A percentile compares a stretch with the other conserved stretches of the same genome.
Evolutionary conservation across 2,329 filamentous ascomycete genomes (phyloP).

Genomic region (Fusarium anguioides): DNA sequence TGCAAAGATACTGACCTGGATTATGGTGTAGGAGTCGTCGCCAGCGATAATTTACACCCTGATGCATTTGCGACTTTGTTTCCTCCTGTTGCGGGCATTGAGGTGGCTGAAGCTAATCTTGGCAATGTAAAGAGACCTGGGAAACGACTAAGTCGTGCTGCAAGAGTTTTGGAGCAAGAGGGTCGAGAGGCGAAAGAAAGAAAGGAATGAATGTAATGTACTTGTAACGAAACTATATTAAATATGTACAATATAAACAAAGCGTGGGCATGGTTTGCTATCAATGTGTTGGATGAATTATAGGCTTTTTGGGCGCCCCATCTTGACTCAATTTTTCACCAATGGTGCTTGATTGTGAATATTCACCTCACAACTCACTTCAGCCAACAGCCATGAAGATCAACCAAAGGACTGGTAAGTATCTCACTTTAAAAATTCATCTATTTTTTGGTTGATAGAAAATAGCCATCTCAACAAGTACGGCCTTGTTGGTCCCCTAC

Average conservation of each 20-base stretch:
- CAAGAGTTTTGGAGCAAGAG: constrained; percentile 46
- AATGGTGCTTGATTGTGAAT: constrained; percentile 9
- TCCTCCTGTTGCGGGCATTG: constrained; percentile 55
- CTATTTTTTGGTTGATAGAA: neutral
- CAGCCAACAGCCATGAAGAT: constrained; percentile 53
- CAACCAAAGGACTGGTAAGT: constrained; percentile 58
- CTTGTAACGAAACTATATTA: constrained; percentile 16
- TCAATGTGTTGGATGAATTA: neutral
- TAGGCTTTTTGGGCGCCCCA: constrained; percentile 12
- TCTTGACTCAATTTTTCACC: constrained; percentile 23
- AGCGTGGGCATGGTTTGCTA: neutral
- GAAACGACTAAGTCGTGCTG: constrained; percentile 46
- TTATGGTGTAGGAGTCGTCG: constrained; percentile 68
- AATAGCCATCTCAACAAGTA: constrained; percentile 73
- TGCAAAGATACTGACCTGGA: constrained; percentile 70
- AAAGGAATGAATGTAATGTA: neutral
- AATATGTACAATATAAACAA: constrained; percentile 32
- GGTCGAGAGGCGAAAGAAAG: constrained; percentile 33
- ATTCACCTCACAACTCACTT: constrained; percentile 21
- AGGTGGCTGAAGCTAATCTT: constrained; percentile 41
- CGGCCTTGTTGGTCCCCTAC: constrained; percentile 85
- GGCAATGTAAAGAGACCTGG: constrained; percentile 32
- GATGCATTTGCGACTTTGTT: constrained; percentile 60
- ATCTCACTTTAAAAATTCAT: neutral
- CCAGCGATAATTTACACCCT: constrained; percentile 3